Percentiles rank a stretch among this genome's conserved stretches.
Evolutionary conservation across 192 early-diverging fungal species (phyloP).

Genomic region (Coemansia sp.): DNA sequence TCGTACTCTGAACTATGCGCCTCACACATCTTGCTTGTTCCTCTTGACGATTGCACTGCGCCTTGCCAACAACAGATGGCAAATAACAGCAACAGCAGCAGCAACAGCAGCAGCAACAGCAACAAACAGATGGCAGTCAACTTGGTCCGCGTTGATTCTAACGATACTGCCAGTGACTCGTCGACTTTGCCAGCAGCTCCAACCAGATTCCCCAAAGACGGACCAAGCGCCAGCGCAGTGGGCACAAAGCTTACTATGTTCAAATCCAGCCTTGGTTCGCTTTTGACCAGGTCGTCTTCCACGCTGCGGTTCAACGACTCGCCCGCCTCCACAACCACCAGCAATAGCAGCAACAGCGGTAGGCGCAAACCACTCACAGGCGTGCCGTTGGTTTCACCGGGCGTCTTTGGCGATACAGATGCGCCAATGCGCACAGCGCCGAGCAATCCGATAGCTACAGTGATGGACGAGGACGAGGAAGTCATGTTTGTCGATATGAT

Average conservation of each 20-base stretch:
- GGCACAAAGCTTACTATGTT: constrained; percentile 16
- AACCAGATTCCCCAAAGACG: not conserved
- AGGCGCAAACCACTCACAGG: not conserved
- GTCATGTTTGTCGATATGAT: not conserved
- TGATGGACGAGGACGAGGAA: not conserved
- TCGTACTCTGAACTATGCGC: constrained; percentile 11
- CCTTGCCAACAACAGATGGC: not conserved
- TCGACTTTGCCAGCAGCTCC: not conserved
- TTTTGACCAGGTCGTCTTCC: constrained; percentile 24
- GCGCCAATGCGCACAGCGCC: not conserved
- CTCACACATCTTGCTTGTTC: constrained; percentile 24
- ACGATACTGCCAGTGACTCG: constrained; percentile 2
- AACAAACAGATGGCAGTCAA: constrained; percentile 1
- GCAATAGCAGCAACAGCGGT: not conserved
- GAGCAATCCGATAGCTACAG: not conserved
- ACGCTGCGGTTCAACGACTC: not conserved
- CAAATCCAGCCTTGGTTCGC: constrained; percentile 36
- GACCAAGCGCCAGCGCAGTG: not conserved
- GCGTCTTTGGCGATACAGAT: not conserved
- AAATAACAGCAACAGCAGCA: not conserved
- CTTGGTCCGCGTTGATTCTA: constrained; percentile 9
- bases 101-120: constrained; percentile 12
- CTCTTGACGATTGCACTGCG: constrained; percentile 1
- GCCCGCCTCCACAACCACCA: not conserved
- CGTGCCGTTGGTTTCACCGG: not conserved